Evolutionary conservation across 169 alveolate species (phyloP).

Genomic region (Eimeria praecox): DNA sequence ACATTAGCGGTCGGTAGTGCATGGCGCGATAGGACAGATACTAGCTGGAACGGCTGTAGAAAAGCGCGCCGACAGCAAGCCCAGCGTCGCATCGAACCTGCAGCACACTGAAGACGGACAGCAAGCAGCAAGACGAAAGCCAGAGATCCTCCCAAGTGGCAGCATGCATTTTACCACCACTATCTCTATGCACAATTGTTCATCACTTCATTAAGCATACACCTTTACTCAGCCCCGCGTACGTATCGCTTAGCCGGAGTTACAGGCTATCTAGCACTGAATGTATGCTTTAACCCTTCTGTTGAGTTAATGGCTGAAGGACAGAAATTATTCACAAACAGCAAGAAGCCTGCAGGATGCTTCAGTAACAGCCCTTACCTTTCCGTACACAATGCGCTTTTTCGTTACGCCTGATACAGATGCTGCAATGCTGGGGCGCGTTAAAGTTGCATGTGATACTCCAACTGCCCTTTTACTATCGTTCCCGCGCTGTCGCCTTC

Average conservation of each 20-base stretch:
- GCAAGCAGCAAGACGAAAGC: constrained; percentile 12
- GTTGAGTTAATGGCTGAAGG: not conserved
- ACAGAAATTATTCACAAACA: not conserved
- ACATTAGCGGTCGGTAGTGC: not conserved
- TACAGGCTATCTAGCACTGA: not conserved
- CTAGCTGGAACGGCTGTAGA: constrained; percentile 53
- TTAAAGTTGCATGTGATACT: not conserved
- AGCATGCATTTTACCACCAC: not conserved
- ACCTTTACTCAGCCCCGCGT: not conserved
- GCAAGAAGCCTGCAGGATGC: not conserved
- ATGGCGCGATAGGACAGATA: not conserved
- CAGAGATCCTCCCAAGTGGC: not conserved
- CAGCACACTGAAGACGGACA: constrained; percentile 36
- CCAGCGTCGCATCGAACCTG: constrained; percentile 56
- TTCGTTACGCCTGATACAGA: not conserved
- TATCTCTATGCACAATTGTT: not conserved
- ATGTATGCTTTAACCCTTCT: not conserved
- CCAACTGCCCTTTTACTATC: not conserved
- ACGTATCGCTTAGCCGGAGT: not conserved
- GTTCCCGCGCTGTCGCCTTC: not conserved
- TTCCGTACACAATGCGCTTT: constrained; percentile 7
- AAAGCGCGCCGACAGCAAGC: constrained; percentile 52
- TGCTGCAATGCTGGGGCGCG: not conserved
- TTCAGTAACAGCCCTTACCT: not conserved
- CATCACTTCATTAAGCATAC: not conserved